Evolutionary conservation across 805 yeast species (phyloP), one percentile per base, ranked within the genome.

Genomic region (Schwanniomyces vanrijiae): DNA sequence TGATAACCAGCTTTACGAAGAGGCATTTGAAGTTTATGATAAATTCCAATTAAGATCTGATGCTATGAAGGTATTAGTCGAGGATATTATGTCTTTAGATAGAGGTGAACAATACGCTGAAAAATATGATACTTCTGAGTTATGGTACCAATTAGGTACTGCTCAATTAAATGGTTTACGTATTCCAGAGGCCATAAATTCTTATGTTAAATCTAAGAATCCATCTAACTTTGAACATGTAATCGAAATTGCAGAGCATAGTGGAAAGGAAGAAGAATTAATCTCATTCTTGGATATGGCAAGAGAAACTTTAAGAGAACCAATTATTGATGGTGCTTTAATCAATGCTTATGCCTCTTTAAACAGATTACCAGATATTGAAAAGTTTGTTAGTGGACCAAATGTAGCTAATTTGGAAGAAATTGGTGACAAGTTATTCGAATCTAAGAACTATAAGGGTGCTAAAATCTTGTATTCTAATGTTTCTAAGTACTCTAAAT

Each of bases 121-220:
- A 61, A 88, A 88, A 70, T 76, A 89, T 53, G 91, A 91, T 60
- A 76, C 80, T 28, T 82, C 96, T 9, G 96, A 86, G 56, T 77
- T 92, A 54, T 94, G 98, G 98, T 86, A 88, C 60, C 95, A 90
- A 67, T 80, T 94, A 48, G 99, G 97, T 79, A 82, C 84, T 65
- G 97, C 99, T 47, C 98, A 94, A 73, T 79, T 94, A 62, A 89
- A 90, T 59, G 99, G 97, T 43, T 78, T 91, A 62, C 83, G 98
- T 59, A 82, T 94, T 50, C 84, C 90, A 42, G 98, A 92, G 60
- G 90, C 98, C 26, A 87, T 94, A 60, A 84, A 83, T 46, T 90
- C 98, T 6, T 94, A 94, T 65, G 87, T 91, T 60, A 87, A 83
- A 60, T 96, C 98, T 37, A 83, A 86, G 60, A 96, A 92, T 66